A percentile compares a stretch with the other conserved stretches of the same genome.
Evolutionary conservation across 768 basidiomycete genomes (phyloP).

Genomic region (Kwoniella heveanensis): DNA sequence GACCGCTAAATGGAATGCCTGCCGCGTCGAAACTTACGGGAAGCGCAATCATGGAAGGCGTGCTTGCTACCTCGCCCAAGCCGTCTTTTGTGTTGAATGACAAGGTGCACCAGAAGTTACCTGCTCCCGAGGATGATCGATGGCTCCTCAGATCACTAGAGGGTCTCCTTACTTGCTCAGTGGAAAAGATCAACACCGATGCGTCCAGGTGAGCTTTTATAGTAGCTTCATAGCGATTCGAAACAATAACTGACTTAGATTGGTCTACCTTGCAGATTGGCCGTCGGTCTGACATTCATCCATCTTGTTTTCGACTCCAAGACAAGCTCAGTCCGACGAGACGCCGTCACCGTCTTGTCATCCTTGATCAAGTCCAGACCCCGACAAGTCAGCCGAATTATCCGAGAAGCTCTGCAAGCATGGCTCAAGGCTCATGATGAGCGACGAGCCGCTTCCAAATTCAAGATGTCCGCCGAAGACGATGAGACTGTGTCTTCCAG

Average conservation of each 20-base stretch:
- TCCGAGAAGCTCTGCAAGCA: constrained; percentile 66
- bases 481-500: constrained; percentile 62
- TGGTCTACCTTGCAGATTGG: constrained; percentile 58
- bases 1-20: constrained; percentile 62
- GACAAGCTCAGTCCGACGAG: constrained; percentile 63
- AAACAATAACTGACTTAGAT: neutral
- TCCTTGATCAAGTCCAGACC: constrained; percentile 59
- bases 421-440: constrained; percentile 44
- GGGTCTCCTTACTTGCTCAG: constrained; percentile 50
- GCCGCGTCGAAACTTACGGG: constrained; percentile 45
- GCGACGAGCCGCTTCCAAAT: constrained; percentile 34
- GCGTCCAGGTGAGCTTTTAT: constrained; percentile 26
- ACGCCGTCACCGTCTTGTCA: constrained; percentile 60
- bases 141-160: constrained; percentile 76
- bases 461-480: constrained; percentile 56
- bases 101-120: constrained; percentile 76
- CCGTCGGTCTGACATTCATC: constrained; percentile 69
- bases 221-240: neutral
- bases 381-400: constrained; percentile 60
- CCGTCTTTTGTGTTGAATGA: constrained; percentile 87
- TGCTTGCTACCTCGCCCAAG: constrained; percentile 62
- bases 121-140: constrained; percentile 64
- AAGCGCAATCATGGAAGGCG: constrained; percentile 45
- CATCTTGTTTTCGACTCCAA: constrained; percentile 68
- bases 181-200: constrained; percentile 27